Percentiles rank a stretch among this genome's conserved stretches.
phyloP scores from a whole-genome alignment of 495 filamentous ascomycete genomes.

The Platismatia glauca region DNA sequence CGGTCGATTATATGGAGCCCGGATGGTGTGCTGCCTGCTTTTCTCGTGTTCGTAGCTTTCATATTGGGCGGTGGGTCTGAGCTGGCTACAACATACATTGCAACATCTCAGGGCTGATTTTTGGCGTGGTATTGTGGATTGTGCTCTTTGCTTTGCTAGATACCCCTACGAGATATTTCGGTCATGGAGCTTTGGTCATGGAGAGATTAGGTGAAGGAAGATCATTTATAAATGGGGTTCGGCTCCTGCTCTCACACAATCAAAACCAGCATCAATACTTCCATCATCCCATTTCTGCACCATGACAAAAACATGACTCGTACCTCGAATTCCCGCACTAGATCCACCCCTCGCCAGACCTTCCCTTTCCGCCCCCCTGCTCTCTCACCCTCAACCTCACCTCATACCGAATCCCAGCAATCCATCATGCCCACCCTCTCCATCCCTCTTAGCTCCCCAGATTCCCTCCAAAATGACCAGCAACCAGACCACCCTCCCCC shows the following conservation, averaged over 20 bases:
- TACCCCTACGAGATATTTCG: too few relatives aligned
- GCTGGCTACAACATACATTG: not conserved
- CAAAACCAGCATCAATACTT: not conserved
- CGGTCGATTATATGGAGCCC: not conserved
- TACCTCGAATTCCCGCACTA: not conserved
- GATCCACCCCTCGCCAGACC: conserved; percentile 5
- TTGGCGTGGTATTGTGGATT: not conserved
- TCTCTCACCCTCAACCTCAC: not conserved
- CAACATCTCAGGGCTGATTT: not conserved
- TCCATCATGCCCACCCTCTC: not conserved
- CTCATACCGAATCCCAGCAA: not conserved
- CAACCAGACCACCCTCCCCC: conserved; percentile 5
- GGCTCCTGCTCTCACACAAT: conserved; percentile 2
- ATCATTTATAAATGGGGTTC: not conserved
- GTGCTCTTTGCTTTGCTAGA: conserved; percentile 10
- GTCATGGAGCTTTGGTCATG: conserved; percentile 2
- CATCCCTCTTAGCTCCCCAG: not conserved
- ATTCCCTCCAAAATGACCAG: not conserved
- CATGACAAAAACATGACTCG: not conserved
- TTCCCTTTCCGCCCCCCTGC: not conserved
- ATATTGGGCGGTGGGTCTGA: not conserved
- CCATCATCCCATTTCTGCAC: not conserved
- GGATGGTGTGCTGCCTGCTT: not conserved
- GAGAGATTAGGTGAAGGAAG: not conserved
- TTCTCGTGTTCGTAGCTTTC: not conserved